A percentile compares a stretch with the other conserved stretches of the same genome.
Evolutionary conservation across 352 stramenopile genomes (phyloP).

Genomic region (Globisporangium paroecandrum): DNA sequence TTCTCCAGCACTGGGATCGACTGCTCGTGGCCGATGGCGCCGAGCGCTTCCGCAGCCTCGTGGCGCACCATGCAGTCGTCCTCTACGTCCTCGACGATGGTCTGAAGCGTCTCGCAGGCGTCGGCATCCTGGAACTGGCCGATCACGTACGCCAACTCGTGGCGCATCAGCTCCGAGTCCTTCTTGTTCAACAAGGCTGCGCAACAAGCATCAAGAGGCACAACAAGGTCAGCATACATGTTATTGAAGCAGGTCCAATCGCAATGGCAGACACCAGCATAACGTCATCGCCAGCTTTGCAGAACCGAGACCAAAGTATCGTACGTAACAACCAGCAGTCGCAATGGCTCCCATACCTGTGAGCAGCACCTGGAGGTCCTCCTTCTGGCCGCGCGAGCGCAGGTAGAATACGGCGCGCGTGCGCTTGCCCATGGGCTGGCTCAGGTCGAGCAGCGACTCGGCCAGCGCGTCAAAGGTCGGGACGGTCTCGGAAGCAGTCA

Average conservation of each 20-base stretch:
- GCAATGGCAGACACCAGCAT: background rate
- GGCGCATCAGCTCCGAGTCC: slow-evolving; percentile 94
- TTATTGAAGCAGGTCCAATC: slow-evolving; percentile 4
- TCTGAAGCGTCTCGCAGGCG: slow-evolving; percentile 72
- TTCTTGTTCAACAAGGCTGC: slow-evolving; percentile 77
- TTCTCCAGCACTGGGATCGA: slow-evolving; percentile 87
- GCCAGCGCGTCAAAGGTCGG: slow-evolving; percentile 61
- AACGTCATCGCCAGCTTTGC: background rate
- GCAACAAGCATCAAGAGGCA: background rate
- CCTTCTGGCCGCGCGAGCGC: slow-evolving; percentile 70
- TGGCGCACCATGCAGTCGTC: slow-evolving; percentile 93
- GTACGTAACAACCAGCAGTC: background rate
- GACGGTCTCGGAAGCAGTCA: slow-evolving; percentile 24
- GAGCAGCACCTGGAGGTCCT: slow-evolving; percentile 77
- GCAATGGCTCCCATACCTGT: slow-evolving; percentile 20
- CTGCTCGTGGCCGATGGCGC: slow-evolving; percentile 89
- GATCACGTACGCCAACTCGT: slow-evolving; percentile 98
- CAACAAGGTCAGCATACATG: background rate
- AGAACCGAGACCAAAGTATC: background rate
- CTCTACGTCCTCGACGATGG: slow-evolving; percentile 77
- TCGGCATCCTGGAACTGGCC: slow-evolving; percentile 95
- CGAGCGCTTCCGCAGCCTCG: slow-evolving; percentile 95
- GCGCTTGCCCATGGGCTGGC: slow-evolving; percentile 85
- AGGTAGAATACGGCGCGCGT: slow-evolving; percentile 92
- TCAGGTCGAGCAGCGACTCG: slow-evolving; percentile 69